These are phyloP conservation scores for Mycosphaerelloides madeirae DNA, from an alignment of 2,329 filamentous ascomycete genomes.

Conservation along the genomic window DNA sequence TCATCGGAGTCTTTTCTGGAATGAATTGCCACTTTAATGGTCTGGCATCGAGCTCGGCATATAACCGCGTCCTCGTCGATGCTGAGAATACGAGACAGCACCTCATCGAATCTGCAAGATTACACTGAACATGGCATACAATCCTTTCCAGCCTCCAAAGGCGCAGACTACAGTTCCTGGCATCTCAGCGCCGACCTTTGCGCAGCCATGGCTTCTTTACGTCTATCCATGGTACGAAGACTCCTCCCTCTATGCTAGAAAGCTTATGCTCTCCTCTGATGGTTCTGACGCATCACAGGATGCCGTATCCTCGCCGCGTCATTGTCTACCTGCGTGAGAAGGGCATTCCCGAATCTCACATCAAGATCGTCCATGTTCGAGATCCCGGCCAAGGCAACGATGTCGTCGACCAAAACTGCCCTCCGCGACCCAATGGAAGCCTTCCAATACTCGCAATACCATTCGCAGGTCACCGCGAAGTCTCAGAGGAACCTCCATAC, in stretches of 20 bases:
- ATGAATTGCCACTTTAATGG: no score
- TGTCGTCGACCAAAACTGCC: slow-evolving; percentile 1
- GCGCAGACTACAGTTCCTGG: not conserved
- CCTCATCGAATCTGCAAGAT: no score
- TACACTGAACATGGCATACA: not conserved
- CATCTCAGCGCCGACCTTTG: not conserved
- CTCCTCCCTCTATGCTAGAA: no score
- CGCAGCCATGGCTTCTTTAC: slow-evolving; percentile 9
- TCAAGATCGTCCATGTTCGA: slow-evolving; percentile 8
- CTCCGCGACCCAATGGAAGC: slow-evolving; percentile 9
- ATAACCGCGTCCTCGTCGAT: no score
- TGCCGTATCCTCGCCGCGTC: slow-evolving; percentile 11
- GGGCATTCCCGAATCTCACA: slow-evolving; percentile 8
- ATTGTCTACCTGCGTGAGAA: slow-evolving; percentile 13
- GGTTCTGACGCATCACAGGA: no score
- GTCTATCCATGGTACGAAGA: slow-evolving; percentile 12
- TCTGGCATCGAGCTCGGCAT: no score
- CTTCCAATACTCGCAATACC: slow-evolving; percentile 10
- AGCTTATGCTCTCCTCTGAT: no score
- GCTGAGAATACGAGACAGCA: no score
- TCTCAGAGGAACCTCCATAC: not conserved
- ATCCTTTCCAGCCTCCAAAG: not conserved
- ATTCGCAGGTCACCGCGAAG: not conserved
- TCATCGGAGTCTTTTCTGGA: no score
- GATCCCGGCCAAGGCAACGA: slow-evolving; percentile 6